A percentile compares a stretch with the other conserved stretches of the same genome.
phyloP scores from a whole-genome alignment of 2,329 filamentous ascomycete species.

The Diatrype stigma region DNA sequence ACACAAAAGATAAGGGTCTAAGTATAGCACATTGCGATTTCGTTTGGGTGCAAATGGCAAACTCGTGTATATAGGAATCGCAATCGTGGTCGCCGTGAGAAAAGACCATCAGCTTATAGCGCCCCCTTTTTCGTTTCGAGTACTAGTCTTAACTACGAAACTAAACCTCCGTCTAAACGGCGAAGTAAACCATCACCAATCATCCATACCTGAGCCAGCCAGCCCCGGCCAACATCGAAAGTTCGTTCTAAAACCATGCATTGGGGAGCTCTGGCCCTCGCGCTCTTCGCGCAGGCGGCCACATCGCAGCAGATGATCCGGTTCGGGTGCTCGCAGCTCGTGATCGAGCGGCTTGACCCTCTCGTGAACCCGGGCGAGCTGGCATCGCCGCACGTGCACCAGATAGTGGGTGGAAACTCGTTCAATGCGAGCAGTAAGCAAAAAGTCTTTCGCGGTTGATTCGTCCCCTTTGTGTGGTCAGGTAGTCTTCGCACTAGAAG shows the following conservation, averaged over 20 bases:
- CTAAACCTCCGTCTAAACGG: background rate
- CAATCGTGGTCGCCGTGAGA: conserved; percentile 1
- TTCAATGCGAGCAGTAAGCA: conserved; percentile 24
- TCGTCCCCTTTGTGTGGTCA: no score
- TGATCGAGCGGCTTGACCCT: conserved; percentile 26
- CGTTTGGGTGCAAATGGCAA: background rate
- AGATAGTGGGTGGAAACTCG: conserved; percentile 26
- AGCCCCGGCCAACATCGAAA: no score
- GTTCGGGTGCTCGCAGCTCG: conserved; percentile 26
- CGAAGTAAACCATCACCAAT: no score
- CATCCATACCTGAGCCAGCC: no score
- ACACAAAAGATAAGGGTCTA: conserved; percentile 1
- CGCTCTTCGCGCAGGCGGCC: conserved; percentile 14
- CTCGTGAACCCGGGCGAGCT: conserved; percentile 23
- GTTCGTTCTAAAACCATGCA: conserved; percentile 17
- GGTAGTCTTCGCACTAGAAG: no score
- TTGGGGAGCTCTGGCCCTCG: conserved; percentile 12
- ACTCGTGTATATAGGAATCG: conserved; percentile 12
- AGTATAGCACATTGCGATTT: conserved; percentile 6
- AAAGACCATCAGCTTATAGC: no score
- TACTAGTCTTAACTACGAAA: no score
- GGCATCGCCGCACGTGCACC: conserved; percentile 25
- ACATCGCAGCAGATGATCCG: conserved; percentile 30
- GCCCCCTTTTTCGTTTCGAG: no score
- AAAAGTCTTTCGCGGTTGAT: no score